phyloP scores from a whole-genome alignment of 176 grass and related monocot species.

The Elymus sibiricus region DNA sequence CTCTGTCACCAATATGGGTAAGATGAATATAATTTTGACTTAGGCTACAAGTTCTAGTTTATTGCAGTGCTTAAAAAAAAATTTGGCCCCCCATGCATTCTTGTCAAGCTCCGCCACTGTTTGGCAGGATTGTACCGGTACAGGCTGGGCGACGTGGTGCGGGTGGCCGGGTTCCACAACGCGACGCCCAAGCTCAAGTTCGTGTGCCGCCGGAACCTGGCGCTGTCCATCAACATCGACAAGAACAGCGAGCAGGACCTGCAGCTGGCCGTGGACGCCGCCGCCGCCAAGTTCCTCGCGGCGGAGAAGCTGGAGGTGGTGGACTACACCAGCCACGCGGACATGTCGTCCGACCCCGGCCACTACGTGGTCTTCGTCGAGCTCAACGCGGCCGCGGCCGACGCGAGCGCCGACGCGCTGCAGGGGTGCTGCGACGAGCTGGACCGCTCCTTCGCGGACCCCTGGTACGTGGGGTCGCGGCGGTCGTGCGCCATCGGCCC shows the following conservation, averaged over 20 bases:
- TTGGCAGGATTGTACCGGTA: constrained; percentile 73
- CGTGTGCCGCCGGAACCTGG: constrained; percentile 62
- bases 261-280: constrained; percentile 57
- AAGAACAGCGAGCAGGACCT: constrained; percentile 94
- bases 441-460: constrained; percentile 57
- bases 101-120: no score
- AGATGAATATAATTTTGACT: no score
- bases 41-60: no score
- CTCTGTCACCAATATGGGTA: no score
- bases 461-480: constrained; percentile 59
- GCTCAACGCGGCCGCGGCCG: constrained; percentile 53
- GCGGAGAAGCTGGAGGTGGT: constrained; percentile 84
- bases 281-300: constrained; percentile 40
- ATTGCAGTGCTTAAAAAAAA: no score
- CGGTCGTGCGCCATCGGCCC: constrained; percentile 34
- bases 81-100: no score
- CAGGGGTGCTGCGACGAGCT: constrained; percentile 75
- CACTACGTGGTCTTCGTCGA: constrained; percentile 86
- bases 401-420: constrained; percentile 41
- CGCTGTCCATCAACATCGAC: constrained; percentile 86
- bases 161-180: constrained; percentile 80
- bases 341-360: constrained; percentile 50
- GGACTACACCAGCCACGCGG: constrained; percentile 80
- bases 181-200: constrained; percentile 83
- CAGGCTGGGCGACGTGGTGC: constrained; percentile 71